Base-by-base conservation (phyloP, 192 early-diverging fungal genomes). In the Entomortierella parvispora region DNA sequence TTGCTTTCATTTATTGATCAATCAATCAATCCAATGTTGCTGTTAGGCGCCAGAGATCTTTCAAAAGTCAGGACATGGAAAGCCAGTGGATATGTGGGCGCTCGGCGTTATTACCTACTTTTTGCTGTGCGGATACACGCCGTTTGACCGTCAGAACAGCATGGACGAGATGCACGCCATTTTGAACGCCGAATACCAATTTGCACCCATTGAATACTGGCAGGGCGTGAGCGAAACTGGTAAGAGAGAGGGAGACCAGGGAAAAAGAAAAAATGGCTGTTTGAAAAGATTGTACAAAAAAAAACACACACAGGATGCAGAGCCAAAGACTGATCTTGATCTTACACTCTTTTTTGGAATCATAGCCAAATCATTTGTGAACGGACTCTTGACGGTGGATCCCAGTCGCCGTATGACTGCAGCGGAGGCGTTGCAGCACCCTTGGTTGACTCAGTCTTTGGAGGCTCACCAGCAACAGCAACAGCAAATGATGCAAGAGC, bases 71-170 rank as follows among this genome's bases (percentile, higher is more conserved):
- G 89, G 90, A 2, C 87, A 95, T 46, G 91, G 90, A 29, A 89
- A 87, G 68, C 87, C 90, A n/a, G 92, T 94, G 15, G 92, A 93
- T 45, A 86, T 94, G 86, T 94, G 93, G 93, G 92, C 92, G 1
- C 82, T 91, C 42, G 92, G 92, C 48, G 89, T 92, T 14, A 89
- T 93, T 58, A 83, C 92, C 0, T 95, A 87, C 65, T 92, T 93
- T 65, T 71, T 92, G 54, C 83, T 95, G 1, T 87, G 86, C 25
- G 93, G 93, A 10, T 83, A 82, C 47, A 89, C 88, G 17, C 93
- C 93, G 22, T 95, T 95, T 69, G 86, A 92, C 8, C 71, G 84
- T 17, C 86, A 81, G 50, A 83, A 71, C 40, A 81, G 52, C 29
- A 74, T 59, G 48, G 83, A 83, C 62, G 90, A 87, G 65, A 83